Evolutionary conservation across 345 rosid species (phyloP).

Genomic region (Bruguiera gymnorhiza): DNA sequence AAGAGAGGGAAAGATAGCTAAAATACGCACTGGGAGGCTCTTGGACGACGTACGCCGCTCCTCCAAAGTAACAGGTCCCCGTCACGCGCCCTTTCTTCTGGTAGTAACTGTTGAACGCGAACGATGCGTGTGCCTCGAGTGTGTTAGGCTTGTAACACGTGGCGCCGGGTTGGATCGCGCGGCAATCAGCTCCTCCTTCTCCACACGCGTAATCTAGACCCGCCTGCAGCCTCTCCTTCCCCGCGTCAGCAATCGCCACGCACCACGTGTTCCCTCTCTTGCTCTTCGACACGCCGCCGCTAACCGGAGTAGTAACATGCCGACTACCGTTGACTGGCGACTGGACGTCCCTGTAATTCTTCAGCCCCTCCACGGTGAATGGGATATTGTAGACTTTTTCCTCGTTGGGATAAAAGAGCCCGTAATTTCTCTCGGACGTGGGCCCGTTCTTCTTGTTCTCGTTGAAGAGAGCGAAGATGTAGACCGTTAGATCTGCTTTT

Average conservation of each 20-base stretch:
- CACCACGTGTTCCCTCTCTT: constrained; percentile 72
- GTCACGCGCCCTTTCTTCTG: constrained; percentile 61
- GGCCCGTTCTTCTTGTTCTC: constrained; percentile 78
- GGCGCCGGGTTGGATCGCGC: constrained; percentile 66
- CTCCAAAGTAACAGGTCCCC: constrained; percentile 74
- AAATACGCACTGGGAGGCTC: constrained; percentile 61
- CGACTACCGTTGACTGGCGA: constrained; percentile 6
- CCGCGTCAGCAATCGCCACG: constrained; percentile 50
- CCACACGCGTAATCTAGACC: constrained; percentile 83
- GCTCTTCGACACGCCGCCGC: constrained; percentile 20
- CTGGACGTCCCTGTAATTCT: constrained; percentile 25
- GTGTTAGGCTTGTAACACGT: constrained; percentile 63
- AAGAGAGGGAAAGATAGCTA: constrained; percentile 8
- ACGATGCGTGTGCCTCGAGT: constrained; percentile 76
- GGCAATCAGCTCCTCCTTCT: constrained; percentile 87
- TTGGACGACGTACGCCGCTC: constrained; percentile 65
- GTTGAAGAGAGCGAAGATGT: constrained; percentile 84
- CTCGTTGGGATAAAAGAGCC: constrained; percentile 78
- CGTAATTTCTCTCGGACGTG: constrained; percentile 87
- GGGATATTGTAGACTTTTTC: constrained; percentile 81
- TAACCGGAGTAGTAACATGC: constrained; percentile 5
- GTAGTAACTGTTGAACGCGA: constrained; percentile 83
- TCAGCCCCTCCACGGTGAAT: constrained; percentile 55
- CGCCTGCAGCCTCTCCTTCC: constrained; percentile 48
- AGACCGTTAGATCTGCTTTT: constrained; percentile 82